Evolutionary conservation across 2,329 filamentous ascomycete genomes (phyloP).

Genomic region (Delphinella strobiligena): DNA sequence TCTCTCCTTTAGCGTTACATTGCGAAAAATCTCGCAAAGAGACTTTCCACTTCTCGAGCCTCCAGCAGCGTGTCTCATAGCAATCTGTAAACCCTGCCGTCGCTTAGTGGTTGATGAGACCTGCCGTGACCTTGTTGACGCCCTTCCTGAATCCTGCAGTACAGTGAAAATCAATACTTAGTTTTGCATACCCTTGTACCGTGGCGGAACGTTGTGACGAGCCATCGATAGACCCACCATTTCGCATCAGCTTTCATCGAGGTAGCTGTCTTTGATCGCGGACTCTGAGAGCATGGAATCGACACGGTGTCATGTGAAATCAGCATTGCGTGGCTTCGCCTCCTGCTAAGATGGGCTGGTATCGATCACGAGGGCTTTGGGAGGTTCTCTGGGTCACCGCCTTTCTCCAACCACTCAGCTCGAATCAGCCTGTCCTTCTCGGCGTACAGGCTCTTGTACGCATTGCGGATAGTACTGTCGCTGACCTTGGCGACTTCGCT

Average conservation of each 20-base stretch:
- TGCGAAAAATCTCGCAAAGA: neutral
- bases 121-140: neutral
- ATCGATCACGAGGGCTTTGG: slow-evolving; percentile 32
- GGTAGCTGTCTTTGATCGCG: too few relatives aligned
- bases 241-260: too few relatives aligned
- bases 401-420: slow-evolving; percentile 60
- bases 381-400: slow-evolving; percentile 59
- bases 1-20: too few relatives aligned
- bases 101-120: neutral
- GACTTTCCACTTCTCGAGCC: neutral
- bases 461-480: slow-evolving; percentile 91
- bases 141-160: neutral
- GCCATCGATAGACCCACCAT: too few relatives aligned
- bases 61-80: neutral
- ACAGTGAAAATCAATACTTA: neutral
- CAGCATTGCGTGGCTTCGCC: slow-evolving; percentile 1
- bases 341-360: neutral
- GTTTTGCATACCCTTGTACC: neutral
- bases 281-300: neutral
- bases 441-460: slow-evolving; percentile 77
- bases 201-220: neutral
- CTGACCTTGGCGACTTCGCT: slow-evolving; percentile 76
- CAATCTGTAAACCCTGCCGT: neutral
- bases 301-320: neutral
- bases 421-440: slow-evolving; percentile 64